Base-by-base conservation (phyloP, 805 yeast species). In the Yamadazyma kitorensis region DNA sequence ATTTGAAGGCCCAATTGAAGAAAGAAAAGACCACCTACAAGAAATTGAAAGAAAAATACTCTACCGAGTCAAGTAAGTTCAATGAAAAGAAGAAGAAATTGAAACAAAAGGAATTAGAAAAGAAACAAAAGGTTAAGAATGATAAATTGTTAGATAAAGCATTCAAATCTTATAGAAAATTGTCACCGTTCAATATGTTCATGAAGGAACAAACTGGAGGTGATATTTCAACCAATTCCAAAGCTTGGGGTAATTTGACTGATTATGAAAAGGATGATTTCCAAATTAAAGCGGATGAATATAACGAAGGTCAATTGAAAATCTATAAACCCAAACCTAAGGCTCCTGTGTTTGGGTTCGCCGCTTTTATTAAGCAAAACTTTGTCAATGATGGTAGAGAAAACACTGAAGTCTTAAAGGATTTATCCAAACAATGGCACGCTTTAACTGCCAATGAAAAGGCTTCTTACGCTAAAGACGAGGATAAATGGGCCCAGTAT, bases 281-380 rank as follows among this genome's bases (percentile, higher is more conserved):
- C 39, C 34, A 40, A 13, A 41, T 31, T 2, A 45, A 50, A 34
- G 66, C 63, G n/a, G 49, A 48, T n/a, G 51, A 45, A 27, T 40
- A 45, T 43, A 61, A 61, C 37, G 58, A 46, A 9, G 54, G 54
- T 24, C 44, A 44, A 28, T 33, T 41, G 19, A 38, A 51, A 34
- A 27, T 29, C 6, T 61, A 44, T 44, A 45, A 52, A 2, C 61
- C 64, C 1, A 57, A 56, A 44, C 72, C 72, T 22, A 54, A 55
- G 33, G 40, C 47, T 5, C 68, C 70, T 5, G 41, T 53, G 4
- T 39, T 34, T 27, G 53, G 55, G 9, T 65, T 52, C 48, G 62
- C 68, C 13, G 34, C 41, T 11, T 65, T 44, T 34, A 45, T 63
- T 21, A 48, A 57, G 40, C 50, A 55, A 24, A 49, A 53, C 37